These are phyloP conservation scores for Cynanchum wilfordii DNA, from an alignment of 257 asterid species.

Conservation along the genomic window DNA sequence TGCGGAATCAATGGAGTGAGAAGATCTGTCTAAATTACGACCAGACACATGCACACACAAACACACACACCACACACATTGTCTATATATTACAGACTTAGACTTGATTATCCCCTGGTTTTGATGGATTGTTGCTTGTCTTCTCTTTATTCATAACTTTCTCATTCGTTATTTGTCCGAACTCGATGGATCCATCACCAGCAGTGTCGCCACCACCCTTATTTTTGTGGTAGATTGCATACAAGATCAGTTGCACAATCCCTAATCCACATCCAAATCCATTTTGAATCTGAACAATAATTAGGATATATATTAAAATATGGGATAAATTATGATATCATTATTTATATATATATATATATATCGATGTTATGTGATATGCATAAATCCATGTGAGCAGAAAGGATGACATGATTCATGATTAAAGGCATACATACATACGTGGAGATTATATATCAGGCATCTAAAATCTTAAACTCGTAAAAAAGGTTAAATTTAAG, in stretches of 20 bases:
- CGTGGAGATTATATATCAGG: too few species aligned
- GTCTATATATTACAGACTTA: not conserved
- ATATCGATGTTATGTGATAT: not conserved
- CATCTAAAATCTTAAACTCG: too few species aligned
- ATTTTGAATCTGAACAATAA: slow-evolving; percentile 53
- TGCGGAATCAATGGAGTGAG: not conserved
- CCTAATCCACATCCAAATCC: slow-evolving; percentile 76
- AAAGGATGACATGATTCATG: too few species aligned
- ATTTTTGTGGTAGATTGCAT: slow-evolving; percentile 55
- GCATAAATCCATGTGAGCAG: not conserved
- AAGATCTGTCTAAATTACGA: too few species aligned
- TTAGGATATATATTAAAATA: not conserved
- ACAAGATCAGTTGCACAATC: slow-evolving; percentile 61
- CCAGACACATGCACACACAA: not conserved
- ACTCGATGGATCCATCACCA: slow-evolving; percentile 18
- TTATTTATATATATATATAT: too few species aligned
- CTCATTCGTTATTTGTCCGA: not conserved
- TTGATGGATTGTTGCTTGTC: not conserved
- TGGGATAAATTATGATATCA: not conserved
- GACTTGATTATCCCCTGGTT: not conserved
- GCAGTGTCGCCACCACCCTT: slow-evolving; percentile 32
- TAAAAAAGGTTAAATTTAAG: too few species aligned
- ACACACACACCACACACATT: too few species aligned
- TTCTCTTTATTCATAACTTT: not conserved
- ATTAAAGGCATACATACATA: too few species aligned